Evolutionary conservation across 306 rosid genomes (phyloP), one percentile per base, ranked within the genome.

Genomic region (Spatholobus suberectus): DNA sequence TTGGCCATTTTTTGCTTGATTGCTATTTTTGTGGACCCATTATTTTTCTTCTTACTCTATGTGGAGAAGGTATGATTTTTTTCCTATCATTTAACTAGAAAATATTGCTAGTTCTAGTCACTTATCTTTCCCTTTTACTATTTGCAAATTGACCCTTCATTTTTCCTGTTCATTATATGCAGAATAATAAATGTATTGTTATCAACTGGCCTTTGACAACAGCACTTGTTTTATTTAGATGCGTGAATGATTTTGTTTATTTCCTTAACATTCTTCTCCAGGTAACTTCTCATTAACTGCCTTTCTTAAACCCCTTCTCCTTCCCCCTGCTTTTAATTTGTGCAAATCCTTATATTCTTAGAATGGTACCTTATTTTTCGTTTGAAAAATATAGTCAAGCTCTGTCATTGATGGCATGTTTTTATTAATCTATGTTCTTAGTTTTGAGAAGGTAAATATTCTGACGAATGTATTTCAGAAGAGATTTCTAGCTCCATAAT

Each of bases 1-100:
- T 86, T 93, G 41, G 97, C 86, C 86, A 93, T 91, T 49, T 75
- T 91, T 85, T 91, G 97, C 89, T 61, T 93, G 47, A 47, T 86
- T 43, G 90, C 97, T 63, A 85, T 91, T 83, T 95, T 93, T 78
- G 86, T 95, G n/a, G 97, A 95, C 63, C 98, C 98, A 8, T 87
- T 95, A 55, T 88, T 93, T 86, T 95, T 93, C 89, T 89, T 91
- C 81, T 26, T 87, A 83, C 89, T 93, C n/a, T 85, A 83, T 59
- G 91, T 83, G 55, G 35, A 52, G 5, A 0, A 84, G 92, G 97
- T 95, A 89, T 72, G 35, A 3, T 44, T 70, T 23, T 73, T 71
- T 61, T 43, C 66, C 70, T 81, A 78, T 43, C 57, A 49, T 61
- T 81, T 57, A 4, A 23, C 54, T 24, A 37, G 59, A 65, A 17